Conservation (phyloP, 768 basidiomycete genomes). For the Boletus reticulatus region DNA sequence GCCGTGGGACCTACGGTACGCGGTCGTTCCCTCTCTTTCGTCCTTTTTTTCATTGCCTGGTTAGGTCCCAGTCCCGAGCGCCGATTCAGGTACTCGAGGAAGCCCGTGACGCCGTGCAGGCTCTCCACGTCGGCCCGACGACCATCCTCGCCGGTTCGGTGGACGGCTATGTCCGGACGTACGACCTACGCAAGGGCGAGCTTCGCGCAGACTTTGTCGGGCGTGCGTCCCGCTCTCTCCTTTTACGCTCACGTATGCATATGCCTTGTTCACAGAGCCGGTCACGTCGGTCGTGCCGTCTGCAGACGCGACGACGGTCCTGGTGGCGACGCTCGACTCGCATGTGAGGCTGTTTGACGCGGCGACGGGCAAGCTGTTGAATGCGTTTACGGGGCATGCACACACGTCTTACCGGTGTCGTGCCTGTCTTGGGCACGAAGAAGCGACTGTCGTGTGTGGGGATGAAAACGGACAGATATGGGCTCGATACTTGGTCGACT, state of each 20-base stretch:
- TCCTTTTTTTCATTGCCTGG: background rate
- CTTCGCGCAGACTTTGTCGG: conserved; percentile 88
- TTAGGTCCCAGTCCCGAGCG: conserved; percentile 70
- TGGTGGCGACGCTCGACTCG: conserved; percentile 83
- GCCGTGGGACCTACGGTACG: conserved; percentile 89
- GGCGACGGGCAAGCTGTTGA: conserved; percentile 76
- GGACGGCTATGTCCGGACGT: conserved; percentile 89
- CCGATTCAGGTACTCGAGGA: conserved; percentile 92
- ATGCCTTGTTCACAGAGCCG: conserved; percentile 59
- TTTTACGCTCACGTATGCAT: background rate
- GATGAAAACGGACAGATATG: conserved; percentile 89
- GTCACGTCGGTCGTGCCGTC: conserved; percentile 83
- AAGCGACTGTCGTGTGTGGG: conserved; percentile 79
- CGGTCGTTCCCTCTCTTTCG: background rate
- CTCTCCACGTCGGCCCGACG: conserved; percentile 63
- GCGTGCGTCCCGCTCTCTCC: conserved; percentile 49
- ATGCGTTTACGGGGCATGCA: conserved; percentile 77
- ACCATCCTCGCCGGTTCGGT: conserved; percentile 81
- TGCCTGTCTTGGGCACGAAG: conserved; percentile 79
- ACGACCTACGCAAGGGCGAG: conserved; percentile 93
- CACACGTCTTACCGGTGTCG: conserved; percentile 77
- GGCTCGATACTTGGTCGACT: conserved; percentile 92
- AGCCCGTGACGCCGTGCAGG: conserved; percentile 83
- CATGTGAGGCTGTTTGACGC: conserved; percentile 85
- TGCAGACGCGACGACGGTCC: conserved; percentile 73